Evolutionary conservation across 2,329 filamentous ascomycete species (phyloP).

Genomic region (Rhytidhysteron rufulum): DNA sequence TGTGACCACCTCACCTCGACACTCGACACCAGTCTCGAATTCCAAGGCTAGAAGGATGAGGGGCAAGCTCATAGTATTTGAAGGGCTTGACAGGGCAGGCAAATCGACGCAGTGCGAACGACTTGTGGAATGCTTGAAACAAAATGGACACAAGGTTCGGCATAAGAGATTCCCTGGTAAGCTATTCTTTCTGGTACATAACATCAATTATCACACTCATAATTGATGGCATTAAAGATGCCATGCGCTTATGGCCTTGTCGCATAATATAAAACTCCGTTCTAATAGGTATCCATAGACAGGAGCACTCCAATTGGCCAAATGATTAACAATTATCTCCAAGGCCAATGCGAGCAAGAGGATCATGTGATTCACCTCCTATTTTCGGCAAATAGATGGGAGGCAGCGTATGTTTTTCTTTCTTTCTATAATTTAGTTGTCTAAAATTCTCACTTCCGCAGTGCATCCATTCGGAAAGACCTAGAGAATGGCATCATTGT

Average conservation of each 20-base stretch:
- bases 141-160: constrained; percentile 50
- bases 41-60: constrained; percentile 47
- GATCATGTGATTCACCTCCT: constrained; percentile 88
- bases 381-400: constrained; percentile 91
- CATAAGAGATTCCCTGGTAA: constrained; percentile 65
- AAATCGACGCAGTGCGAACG: constrained; percentile 86
- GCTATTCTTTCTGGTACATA: background rate
- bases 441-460: constrained; percentile 6
- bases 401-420: constrained; percentile 44
- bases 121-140: constrained; percentile 54
- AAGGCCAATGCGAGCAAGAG: constrained; percentile 67
- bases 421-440: background rate
- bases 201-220: background rate
- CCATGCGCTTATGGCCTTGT: constrained; percentile 3
- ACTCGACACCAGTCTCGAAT: background rate
- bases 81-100: constrained; percentile 84
- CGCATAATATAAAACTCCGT: constrained; percentile 6
- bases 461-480: constrained; percentile 33
- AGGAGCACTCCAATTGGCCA: constrained; percentile 78
- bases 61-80: constrained; percentile 77
- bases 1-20: no score
- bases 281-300: no score
- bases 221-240: background rate
- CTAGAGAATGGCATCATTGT: constrained; percentile 68
- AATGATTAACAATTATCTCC: constrained; percentile 82